phyloP scores from a whole-genome alignment of 371 early-diverging fungal genomes.

The Mortierella polycephala region DNA sequence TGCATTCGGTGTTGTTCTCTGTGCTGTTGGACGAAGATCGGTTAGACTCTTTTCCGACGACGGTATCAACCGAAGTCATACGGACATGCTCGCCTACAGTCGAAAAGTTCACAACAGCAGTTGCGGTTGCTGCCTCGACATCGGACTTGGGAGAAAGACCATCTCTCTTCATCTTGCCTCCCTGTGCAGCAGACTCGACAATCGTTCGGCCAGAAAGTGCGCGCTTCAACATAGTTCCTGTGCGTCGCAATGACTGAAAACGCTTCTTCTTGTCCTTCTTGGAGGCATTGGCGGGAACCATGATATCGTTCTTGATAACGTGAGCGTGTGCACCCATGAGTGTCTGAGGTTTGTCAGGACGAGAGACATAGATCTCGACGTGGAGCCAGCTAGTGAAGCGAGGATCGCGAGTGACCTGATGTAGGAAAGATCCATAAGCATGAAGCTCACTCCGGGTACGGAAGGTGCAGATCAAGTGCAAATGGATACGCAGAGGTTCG shows the following conservation, averaged over 20 bases:
- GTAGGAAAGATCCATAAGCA: constrained; percentile 49
- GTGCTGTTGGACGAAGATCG: constrained; percentile 5
- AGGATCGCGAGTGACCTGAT: constrained; percentile 49
- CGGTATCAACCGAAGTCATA: constrained; percentile 8
- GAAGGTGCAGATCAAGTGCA: constrained; percentile 49
- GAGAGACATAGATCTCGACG: constrained; percentile 46
- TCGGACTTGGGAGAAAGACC: neutral
- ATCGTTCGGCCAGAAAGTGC: constrained; percentile 51
- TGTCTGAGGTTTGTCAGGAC: constrained; percentile 47
- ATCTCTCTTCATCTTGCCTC: neutral
- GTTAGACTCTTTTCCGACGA: neutral
- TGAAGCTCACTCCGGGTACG: constrained; percentile 46
- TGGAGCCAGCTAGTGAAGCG: constrained; percentile 50
- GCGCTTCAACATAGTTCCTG: constrained; percentile 44
- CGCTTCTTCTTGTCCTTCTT: constrained; percentile 45
- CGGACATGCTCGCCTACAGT: constrained; percentile 5
- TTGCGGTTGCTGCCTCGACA: neutral
- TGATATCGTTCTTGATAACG: constrained; percentile 51
- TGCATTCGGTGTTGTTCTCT: neutral
- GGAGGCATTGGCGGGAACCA: constrained; percentile 27
- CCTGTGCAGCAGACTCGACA: constrained; percentile 7
- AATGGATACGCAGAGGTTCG: constrained; percentile 38
- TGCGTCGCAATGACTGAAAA: constrained; percentile 25
- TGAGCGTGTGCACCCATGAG: constrained; percentile 53
- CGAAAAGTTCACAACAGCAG: constrained; percentile 9